Evolutionary conservation across 306 rosid species (phyloP), one percentile per base, ranked within the genome.

Genomic region (Trifolium subterraneum): DNA sequence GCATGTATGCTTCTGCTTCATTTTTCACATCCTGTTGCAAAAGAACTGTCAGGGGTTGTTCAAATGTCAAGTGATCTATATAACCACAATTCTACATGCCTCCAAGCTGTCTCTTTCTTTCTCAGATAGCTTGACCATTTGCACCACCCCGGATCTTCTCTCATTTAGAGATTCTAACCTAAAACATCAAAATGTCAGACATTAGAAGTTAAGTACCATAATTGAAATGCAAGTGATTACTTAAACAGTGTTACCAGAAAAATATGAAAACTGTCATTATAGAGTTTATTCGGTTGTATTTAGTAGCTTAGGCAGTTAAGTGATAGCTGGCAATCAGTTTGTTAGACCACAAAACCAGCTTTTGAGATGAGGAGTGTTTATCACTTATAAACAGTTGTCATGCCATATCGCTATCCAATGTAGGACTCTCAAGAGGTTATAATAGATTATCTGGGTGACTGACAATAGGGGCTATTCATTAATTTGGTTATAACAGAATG

Each of bases 111-210:
- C 95, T 83, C 93, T 94, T 86, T 94, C 97, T 85, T 92, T 94
- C 87, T 92, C 99, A 11, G 99, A 90, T 73, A 94, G 86, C 90
- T 92, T 94, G 70, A 94, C 99, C 96, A 94, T 94, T 85, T 94
- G 96, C 64, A 91, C 97, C 79, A 90, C 97, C 33, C 99, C 92
- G 12, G 99, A 79, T 82, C 97, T 86, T 81, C 83, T 90, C 81
- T 94, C 99, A 61, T 90, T 92, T 64, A 92, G 88, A 65, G 89
- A 77, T 75, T 94, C 99, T 68, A 94, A 83, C 89, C 99, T 94
- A 75, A 45, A 74, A 69, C 47, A 81, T 61, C 81, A 85, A 79
- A 64, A 75, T 45, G 29, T 54, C 45, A 54, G 16, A 51, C 55
- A 62, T 78, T 52, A 79, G 56, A 69, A 50, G 44, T 11, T 23